These are phyloP conservation scores for Petunia axillaris DNA, from an alignment of 257 asterid genomes.

Conservation along the genomic window DNA sequence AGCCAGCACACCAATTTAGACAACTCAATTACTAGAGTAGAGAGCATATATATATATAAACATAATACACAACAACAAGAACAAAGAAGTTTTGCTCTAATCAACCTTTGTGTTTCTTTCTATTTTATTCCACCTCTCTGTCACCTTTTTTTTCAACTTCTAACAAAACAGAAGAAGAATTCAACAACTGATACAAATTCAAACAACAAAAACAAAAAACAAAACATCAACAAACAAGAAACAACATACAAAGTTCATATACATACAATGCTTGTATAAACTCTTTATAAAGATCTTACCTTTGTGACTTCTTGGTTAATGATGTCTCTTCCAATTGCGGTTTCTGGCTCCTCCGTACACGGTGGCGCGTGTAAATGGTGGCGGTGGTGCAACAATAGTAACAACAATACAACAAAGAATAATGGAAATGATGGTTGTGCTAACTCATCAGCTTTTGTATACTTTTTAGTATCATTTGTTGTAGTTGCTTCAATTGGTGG, in stretches of 20 bases:
- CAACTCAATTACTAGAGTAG: constrained; percentile 17
- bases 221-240: not conserved
- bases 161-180: not conserved
- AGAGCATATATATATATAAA: not conserved
- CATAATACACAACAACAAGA: not conserved
- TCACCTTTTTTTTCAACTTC: constrained; percentile 6
- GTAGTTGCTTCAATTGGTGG: constrained; percentile 72
- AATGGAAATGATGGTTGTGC: constrained; percentile 26
- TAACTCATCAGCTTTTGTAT: constrained; percentile 50
- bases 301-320: constrained; percentile 5
- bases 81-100: not conserved
- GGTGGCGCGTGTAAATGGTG: constrained; percentile 27
- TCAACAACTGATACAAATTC: constrained; percentile 9
- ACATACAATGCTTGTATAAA: too few relatives aligned
- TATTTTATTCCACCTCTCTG: not conserved
- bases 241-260: not conserved
- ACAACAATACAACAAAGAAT: constrained; percentile 22
- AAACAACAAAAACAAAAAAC: not conserved
- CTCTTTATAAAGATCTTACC: too few relatives aligned
- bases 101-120: not conserved
- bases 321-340: constrained; percentile 42
- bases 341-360: constrained; percentile 25
- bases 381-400: constrained; percentile 28
- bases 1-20: constrained; percentile 24
- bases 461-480: constrained; percentile 60